Conservation (phyloP, 495 filamentous ascomycete genomes). For the Jackrogersella multiformis region DNA sequence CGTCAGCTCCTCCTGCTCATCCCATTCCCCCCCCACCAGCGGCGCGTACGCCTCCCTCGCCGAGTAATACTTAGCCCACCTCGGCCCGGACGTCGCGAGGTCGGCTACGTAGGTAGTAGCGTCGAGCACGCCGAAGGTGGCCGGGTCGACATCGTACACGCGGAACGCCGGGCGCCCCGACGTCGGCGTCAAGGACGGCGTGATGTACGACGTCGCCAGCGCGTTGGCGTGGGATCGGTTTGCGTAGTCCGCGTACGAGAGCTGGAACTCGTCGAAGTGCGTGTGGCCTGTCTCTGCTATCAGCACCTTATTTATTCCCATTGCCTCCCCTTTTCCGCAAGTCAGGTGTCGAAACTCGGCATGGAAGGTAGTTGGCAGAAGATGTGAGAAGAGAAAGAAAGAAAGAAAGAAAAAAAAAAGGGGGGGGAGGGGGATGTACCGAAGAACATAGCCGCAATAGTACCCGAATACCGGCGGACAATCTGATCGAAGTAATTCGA, state of each 20-base stretch:
- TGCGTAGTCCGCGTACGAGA: constrained; percentile 61
- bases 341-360: too few relatives aligned
- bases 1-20: constrained; percentile 54
- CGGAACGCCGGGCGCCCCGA: constrained; percentile 64
- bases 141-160: constrained; percentile 65
- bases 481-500: constrained; percentile 66
- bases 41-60: constrained; percentile 63
- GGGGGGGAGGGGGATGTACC: constrained; percentile 35
- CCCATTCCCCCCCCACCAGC: constrained; percentile 44
- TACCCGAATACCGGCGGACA: constrained; percentile 60
- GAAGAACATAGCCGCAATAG: constrained; percentile 66
- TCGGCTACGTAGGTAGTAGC: constrained; percentile 60
- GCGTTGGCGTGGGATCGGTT: constrained; percentile 49
- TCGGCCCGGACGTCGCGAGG: constrained; percentile 49
- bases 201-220: constrained; percentile 59
- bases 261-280: constrained; percentile 64
- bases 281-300: constrained; percentile 54
- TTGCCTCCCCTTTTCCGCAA: background rate
- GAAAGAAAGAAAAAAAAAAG: background rate
- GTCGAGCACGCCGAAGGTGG: constrained; percentile 63
- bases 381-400: too few relatives aligned
- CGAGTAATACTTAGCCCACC: constrained; percentile 64
- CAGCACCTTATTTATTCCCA: background rate
- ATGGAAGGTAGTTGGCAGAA: too few relatives aligned
- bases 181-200: constrained; percentile 63